phyloP scores from a whole-genome alignment of 495 filamentous ascomycete species.

The Sporormia fimetaria region DNA sequence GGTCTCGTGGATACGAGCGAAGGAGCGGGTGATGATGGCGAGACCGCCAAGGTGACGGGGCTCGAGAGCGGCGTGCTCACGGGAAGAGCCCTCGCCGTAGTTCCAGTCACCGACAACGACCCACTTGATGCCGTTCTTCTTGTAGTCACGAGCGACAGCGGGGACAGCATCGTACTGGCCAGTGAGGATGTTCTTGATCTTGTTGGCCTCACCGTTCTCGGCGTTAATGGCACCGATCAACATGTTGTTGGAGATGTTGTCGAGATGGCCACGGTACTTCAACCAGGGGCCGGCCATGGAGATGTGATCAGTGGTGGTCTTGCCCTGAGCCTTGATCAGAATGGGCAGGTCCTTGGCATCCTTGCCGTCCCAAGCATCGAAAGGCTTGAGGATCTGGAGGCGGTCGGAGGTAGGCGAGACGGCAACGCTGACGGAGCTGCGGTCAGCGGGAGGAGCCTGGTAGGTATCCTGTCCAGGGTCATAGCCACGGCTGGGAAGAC shows the following conservation, averaged over 20 bases:
- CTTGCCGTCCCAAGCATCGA: constrained; percentile 88
- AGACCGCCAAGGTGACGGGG: constrained; percentile 94
- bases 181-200: constrained; percentile 83
- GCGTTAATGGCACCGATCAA: constrained; percentile 94
- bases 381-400: constrained; percentile 82
- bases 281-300: constrained; percentile 99
- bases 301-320: constrained; percentile 99
- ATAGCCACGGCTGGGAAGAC: constrained; percentile 72
- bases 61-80: constrained; percentile 97
- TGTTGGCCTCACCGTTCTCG: constrained; percentile 96
- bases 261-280: constrained; percentile 98
- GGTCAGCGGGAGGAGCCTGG: constrained; percentile 85
- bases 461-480: constrained; percentile 93
- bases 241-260: constrained; percentile 99
- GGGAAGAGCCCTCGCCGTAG: constrained; percentile 94
- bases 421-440: constrained; percentile 56
- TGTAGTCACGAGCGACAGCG: constrained; percentile 94
- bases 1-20: constrained; percentile 99
- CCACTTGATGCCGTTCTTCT: constrained; percentile 90
- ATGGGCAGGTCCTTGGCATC: constrained; percentile 80
- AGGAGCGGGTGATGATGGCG: constrained; percentile 90
- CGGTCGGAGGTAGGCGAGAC: constrained; percentile 87
- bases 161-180: constrained; percentile 80
- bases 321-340: constrained; percentile 94
- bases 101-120: constrained; percentile 99